Conservation (phyloP, 257 asterid species). For the Penstemon barbatus region DNA sequence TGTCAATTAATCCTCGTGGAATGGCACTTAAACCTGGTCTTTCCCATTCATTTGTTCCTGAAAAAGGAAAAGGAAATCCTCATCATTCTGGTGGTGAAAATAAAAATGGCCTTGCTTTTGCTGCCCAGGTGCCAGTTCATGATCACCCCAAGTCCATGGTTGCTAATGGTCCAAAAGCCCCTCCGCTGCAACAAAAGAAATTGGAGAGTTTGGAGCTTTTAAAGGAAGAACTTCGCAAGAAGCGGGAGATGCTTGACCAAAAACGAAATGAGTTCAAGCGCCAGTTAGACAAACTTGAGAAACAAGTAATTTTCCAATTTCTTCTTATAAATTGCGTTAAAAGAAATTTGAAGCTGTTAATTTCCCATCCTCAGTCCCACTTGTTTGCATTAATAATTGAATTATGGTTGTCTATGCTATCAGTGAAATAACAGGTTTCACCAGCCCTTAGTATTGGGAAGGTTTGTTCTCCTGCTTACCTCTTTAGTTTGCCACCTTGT, state of each 20-base stretch:
- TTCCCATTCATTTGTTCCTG: constrained; percentile 38
- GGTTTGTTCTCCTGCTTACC: constrained; percentile 12
- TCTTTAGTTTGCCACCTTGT: constrained; percentile 12
- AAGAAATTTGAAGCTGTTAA: not conserved
- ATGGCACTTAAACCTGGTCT: constrained; percentile 33
- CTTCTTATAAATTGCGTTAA: constrained; percentile 20
- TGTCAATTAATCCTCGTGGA: constrained; percentile 34
- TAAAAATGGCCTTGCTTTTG: constrained; percentile 34
- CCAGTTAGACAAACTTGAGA: constrained; percentile 71
- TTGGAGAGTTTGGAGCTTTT: constrained; percentile 76
- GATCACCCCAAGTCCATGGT: constrained; percentile 47
- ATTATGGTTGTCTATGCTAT: constrained; percentile 18
- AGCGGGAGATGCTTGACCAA: constrained; percentile 96
- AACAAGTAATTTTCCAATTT: constrained; percentile 62
- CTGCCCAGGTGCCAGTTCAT: constrained; percentile 38
- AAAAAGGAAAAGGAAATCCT: constrained; percentile 57
- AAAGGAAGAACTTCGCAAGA: constrained; percentile 93
- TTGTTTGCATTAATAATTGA: not conserved
- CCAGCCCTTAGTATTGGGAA: constrained; percentile 15
- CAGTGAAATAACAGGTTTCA: constrained; percentile 6
- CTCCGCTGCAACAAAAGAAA: constrained; percentile 72
- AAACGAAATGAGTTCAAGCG: constrained; percentile 78
- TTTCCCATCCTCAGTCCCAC: not conserved
- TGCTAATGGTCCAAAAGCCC: constrained; percentile 54
- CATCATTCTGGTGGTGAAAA: constrained; percentile 44